Evolutionary conservation across 1,139 yeast species (phyloP).

Genomic region (Saccharomyces hybrid): DNA sequence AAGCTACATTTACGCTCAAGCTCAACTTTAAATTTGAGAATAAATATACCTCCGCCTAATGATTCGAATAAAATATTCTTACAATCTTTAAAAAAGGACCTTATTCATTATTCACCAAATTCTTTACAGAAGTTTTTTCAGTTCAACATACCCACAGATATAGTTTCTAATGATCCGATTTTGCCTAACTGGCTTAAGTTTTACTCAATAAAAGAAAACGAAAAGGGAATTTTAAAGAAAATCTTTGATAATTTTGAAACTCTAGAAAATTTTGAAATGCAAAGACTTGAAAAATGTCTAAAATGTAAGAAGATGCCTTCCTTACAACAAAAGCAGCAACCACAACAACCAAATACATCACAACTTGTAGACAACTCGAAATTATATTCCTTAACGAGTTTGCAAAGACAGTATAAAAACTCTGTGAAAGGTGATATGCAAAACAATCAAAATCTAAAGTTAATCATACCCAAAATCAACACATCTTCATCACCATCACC

Average conservation of each 20-base stretch:
- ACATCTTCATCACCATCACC: conserved; percentile 9
- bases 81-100: conserved; percentile 34
- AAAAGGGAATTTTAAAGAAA: conserved; percentile 34
- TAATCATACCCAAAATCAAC: conserved; percentile 8
- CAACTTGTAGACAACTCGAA: conserved; percentile 9
- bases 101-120: conserved; percentile 35
- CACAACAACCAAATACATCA: conserved; percentile 2
- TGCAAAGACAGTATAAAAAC: conserved; percentile 21
- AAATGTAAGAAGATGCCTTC: conserved; percentile 2
- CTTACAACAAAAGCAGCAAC: conserved; percentile 6
- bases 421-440: conserved; percentile 5
- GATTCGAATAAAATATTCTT: conserved; percentile 23
- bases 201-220: conserved; percentile 28
- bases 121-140: conserved; percentile 27
- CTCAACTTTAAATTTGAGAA: conserved; percentile 16
- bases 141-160: conserved; percentile 21
- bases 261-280: conserved; percentile 45
- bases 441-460: not conserved
- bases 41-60: conserved; percentile 18
- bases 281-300: conserved; percentile 36
- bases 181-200: conserved; percentile 46
- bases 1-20: not conserved
- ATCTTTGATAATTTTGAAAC: conserved; percentile 45
- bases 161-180: conserved; percentile 16
- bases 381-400: conserved; percentile 24